phyloP scores from a whole-genome alignment of 1,284 basidiomycete species.

The Baeospora myosura region DNA sequence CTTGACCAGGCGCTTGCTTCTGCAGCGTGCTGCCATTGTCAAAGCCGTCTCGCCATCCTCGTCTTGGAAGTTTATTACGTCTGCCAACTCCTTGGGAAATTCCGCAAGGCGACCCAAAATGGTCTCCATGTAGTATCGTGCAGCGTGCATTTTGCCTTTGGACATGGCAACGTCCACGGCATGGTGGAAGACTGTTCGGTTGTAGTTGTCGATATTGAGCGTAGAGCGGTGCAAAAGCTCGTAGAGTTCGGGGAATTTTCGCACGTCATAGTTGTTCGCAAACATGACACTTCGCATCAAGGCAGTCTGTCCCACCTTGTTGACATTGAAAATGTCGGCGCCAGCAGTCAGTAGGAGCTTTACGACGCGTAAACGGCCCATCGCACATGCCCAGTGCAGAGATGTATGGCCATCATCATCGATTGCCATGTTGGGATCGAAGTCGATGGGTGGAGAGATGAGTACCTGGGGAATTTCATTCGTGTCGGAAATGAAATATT shows the following conservation, averaged over 20 bases:
- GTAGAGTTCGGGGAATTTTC: constrained; percentile 97
- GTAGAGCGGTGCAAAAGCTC: constrained; percentile 95
- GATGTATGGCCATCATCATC: constrained; percentile 99
- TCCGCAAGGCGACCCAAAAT: constrained; percentile 86
- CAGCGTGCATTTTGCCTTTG: constrained; percentile 96
- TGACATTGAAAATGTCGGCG: constrained; percentile 96
- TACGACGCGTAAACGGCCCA: constrained; percentile 96
- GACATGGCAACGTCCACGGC: constrained; percentile 98
- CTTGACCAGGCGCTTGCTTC: constrained; percentile 95
- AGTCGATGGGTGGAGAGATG: constrained; percentile 84
- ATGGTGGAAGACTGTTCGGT: constrained; percentile 98
- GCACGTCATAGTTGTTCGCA: constrained; percentile 98
- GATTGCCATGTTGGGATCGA: constrained; percentile 94
- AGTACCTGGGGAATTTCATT: constrained; percentile 88
- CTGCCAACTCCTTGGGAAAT: constrained; percentile 93
- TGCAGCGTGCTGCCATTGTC: constrained; percentile 92
- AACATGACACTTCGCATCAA: constrained; percentile 99
- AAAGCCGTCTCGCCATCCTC: constrained; percentile 98
- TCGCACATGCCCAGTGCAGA: constrained; percentile 98
- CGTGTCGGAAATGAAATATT: constrained; percentile 98
- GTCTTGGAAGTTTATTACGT: constrained; percentile 99
- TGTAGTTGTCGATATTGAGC: constrained; percentile 97
- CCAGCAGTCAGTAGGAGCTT: constrained; percentile 92
- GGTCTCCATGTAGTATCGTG: constrained; percentile 98
- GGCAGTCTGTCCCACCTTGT: constrained; percentile 94